phyloP scores from a whole-genome alignment of 192 early-diverging fungal species.

The Umbelopsis ramanniana region DNA sequence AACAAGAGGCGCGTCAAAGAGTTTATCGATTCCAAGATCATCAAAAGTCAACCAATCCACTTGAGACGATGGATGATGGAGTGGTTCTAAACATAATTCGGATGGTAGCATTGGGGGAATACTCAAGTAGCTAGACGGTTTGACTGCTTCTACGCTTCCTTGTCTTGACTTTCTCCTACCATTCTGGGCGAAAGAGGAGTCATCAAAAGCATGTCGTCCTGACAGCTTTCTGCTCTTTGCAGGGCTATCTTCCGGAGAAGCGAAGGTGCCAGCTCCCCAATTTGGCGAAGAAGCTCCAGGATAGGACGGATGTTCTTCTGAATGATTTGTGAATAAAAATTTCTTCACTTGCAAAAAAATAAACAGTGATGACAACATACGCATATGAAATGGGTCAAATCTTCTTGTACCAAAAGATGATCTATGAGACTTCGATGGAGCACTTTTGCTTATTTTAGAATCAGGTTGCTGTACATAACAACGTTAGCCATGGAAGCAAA shows the following conservation, averaged over 20 bases:
- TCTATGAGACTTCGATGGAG: neutral
- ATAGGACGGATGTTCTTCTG: neutral
- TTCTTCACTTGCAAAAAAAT: neutral
- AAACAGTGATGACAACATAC: neutral
- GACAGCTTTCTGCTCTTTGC: neutral
- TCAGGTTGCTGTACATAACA: too few species aligned
- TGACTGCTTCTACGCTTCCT: neutral
- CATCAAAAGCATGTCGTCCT: neutral
- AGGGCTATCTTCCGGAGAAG: neutral
- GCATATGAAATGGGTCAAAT: neutral
- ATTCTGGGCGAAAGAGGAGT: too few species aligned
- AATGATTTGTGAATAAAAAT: too few species aligned
- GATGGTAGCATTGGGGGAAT: neutral
- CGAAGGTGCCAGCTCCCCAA: neutral
- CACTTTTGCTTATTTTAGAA: neutral
- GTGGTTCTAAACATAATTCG: neutral
- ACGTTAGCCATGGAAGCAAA: too few species aligned
- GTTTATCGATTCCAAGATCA: too few species aligned
- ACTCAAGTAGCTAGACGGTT: neutral
- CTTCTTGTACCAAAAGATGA: neutral
- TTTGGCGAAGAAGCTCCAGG: slow-evolving; percentile 1
- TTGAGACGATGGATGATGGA: neutral
- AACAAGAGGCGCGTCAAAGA: too few species aligned
- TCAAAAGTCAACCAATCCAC: neutral
- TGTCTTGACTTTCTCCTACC: neutral